A percentile compares a stretch with the other conserved stretches of the same genome.
Conservation (phyloP, 1,284 basidiomycete species). For the Rhizoctonia solani region DNA sequence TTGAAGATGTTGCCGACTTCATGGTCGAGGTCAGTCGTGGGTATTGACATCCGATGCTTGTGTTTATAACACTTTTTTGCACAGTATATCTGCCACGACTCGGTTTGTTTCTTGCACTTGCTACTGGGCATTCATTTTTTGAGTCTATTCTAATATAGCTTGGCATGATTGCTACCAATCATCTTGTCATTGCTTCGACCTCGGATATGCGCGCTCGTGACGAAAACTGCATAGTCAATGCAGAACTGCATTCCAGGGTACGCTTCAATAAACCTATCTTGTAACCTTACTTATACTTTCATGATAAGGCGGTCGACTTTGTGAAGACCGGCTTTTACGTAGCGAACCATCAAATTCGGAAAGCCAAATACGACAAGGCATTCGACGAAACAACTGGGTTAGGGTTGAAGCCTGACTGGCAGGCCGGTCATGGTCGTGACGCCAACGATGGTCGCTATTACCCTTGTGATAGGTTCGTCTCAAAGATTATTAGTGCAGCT, state of each 20-base stretch:
- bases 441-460: conserved; percentile 11
- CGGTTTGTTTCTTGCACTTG: not conserved
- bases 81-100: conserved; percentile 26
- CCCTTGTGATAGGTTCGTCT: conserved; percentile 14
- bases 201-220: conserved; percentile 20
- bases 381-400: not conserved
- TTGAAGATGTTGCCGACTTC: conserved; percentile 40
- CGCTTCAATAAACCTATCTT: not conserved
- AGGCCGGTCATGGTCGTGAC: conserved; percentile 25
- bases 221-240: conserved; percentile 26
- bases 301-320: conserved; percentile 24
- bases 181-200: conserved; percentile 33
- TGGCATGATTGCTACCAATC: conserved; percentile 20
- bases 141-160: no score
- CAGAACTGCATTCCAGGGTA: conserved; percentile 19
- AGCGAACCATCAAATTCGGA: not conserved
- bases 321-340: conserved; percentile 20
- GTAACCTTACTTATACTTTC: not conserved
- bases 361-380: not conserved
- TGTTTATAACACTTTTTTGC: not conserved
- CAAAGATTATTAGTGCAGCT: not conserved
- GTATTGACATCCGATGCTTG: not conserved
- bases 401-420: conserved; percentile 21
- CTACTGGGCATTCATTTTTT: no score
- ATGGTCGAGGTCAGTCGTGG: conserved; percentile 32